Conservation (phyloP, 805 yeast species). For the Jamesozyma rosinii region DNA sequence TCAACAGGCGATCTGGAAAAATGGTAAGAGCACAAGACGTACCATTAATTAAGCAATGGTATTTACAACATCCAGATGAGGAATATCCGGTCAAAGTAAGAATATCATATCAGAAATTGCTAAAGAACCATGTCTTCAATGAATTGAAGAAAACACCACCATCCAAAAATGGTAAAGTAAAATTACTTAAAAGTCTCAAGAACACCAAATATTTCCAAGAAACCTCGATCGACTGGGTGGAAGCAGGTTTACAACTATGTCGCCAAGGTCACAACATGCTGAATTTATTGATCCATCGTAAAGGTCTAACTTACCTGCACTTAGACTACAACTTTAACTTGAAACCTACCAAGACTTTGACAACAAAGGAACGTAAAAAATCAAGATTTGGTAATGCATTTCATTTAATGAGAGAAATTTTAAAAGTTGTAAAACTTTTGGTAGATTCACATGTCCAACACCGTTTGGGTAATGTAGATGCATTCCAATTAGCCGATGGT, state of each 20-base stretch:
- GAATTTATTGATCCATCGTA: conserved; percentile 77
- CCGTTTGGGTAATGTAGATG: conserved; percentile 82
- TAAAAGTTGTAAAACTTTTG: conserved; percentile 71
- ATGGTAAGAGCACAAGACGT: conserved; percentile 85
- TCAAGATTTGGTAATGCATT: conserved; percentile 95
- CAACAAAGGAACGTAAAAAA: conserved; percentile 91
- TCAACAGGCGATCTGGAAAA: conserved; percentile 61
- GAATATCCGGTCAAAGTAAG: conserved; percentile 66
- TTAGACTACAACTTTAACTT: conserved; percentile 90
- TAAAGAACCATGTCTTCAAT: conserved; percentile 66
- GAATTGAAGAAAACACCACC: conserved; percentile 45
- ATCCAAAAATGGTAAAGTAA: conserved; percentile 41
- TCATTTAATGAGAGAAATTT: conserved; percentile 82
- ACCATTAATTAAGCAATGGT: conserved; percentile 75
- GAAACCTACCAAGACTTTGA: conserved; percentile 91
- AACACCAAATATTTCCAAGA: conserved; percentile 83
- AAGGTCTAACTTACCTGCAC: conserved; percentile 86
- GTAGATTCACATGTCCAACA: conserved; percentile 93
- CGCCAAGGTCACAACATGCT: conserved; percentile 92
- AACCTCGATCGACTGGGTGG: conserved; percentile 95
- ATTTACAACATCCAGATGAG: conserved; percentile 54
- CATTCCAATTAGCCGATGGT: conserved; percentile 93
- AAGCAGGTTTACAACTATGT: conserved; percentile 91
- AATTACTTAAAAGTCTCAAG: conserved; percentile 55
- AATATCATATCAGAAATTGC: conserved; percentile 80